Percentiles rank a stretch among this genome's conserved stretches.
Conservation (phyloP, 169 alveolate species). For the Cryptosporidium viatorum region DNA sequence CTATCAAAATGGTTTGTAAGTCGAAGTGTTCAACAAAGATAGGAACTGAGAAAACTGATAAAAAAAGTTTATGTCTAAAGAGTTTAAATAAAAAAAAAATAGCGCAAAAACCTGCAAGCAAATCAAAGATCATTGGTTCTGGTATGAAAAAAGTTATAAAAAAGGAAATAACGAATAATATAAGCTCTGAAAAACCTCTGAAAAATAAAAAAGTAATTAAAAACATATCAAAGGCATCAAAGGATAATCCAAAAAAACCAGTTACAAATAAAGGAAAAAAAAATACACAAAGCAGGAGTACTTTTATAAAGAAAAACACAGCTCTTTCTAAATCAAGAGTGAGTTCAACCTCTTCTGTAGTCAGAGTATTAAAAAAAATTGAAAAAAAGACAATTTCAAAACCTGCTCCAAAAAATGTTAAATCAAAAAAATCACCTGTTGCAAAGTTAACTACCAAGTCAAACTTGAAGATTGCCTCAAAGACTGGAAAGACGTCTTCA, state of each 20-base stretch:
- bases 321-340: conserved; percentile 1
- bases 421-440: neutral
- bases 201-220: neutral
- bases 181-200: neutral
- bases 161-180: conserved; percentile 31
- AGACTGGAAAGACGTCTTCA: neutral
- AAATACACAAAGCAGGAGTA: neutral
- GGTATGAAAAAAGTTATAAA: conserved; percentile 49
- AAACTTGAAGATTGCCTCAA: neutral
- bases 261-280: neutral
- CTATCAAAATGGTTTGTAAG: conserved; percentile 23
- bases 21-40: conserved; percentile 3
- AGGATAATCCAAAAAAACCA: neutral
- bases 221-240: neutral
- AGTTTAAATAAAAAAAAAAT: neutral
- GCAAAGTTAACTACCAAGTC: neutral
- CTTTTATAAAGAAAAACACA: neutral
- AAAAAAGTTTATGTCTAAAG: neutral
- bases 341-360: neutral
- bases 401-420: neutral
- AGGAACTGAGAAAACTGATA: neutral
- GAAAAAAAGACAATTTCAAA: conserved; percentile 3
- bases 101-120: neutral
- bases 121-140: conserved; percentile 38
- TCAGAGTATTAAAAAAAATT: neutral